phyloP scores from a whole-genome alignment of 257 asterid genomes.

The Perilla frutescens region DNA sequence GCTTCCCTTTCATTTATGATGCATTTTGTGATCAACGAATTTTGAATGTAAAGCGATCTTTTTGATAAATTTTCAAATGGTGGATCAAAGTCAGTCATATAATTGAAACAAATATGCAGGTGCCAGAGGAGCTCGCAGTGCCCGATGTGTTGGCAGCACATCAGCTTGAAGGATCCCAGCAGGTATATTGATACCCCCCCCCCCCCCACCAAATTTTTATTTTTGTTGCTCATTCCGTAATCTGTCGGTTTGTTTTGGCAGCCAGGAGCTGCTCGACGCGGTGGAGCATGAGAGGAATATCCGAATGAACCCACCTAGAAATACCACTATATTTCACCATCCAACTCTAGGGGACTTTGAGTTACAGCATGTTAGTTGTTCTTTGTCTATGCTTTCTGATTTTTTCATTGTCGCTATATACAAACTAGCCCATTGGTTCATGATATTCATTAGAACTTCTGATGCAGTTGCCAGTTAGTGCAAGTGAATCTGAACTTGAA shows the following conservation, averaged over 20 bases:
- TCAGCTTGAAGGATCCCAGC: slow-evolving; percentile 81
- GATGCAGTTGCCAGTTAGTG: slow-evolving; percentile 74
- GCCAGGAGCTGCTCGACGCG: slow-evolving; percentile 96
- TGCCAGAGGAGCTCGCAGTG: slow-evolving; percentile 95
- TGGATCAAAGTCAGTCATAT: not conserved
- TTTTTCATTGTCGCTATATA: not conserved
- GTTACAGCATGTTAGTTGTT: slow-evolving; percentile 82
- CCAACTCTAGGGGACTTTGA: slow-evolving; percentile 96
- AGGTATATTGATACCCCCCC: slow-evolving; percentile 41
- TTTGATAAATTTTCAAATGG: not conserved
- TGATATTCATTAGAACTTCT: slow-evolving; percentile 17
- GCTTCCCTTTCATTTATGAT: too few species aligned
- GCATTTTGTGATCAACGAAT: too few species aligned
- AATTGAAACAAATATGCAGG: slow-evolving; percentile 49
- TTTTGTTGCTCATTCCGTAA: not conserved
- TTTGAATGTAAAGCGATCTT: not conserved
- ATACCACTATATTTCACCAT: slow-evolving; percentile 85
- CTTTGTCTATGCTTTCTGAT: not conserved
- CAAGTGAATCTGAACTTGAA: slow-evolving; percentile 80
- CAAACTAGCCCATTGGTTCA: not conserved
- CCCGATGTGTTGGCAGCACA: slow-evolving; percentile 93
- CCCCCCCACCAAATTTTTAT: too few species aligned
- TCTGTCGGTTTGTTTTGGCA: slow-evolving; percentile 40
- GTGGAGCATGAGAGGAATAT: slow-evolving; percentile 87
- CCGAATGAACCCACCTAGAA: slow-evolving; percentile 89